phyloP scores from a whole-genome alignment of 257 asterid genomes.

The Orobanche coerulescens region DNA sequence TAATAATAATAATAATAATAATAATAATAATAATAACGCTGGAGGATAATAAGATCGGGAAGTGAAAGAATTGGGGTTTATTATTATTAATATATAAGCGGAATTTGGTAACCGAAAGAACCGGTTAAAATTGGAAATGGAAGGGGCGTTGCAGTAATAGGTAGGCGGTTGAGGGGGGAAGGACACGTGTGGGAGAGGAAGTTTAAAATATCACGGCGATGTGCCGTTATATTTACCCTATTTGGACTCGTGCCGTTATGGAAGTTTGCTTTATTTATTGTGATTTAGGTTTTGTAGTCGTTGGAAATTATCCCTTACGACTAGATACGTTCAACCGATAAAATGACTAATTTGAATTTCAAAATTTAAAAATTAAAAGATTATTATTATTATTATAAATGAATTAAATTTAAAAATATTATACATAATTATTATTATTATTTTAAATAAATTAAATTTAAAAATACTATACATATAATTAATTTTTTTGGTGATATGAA shows the following conservation, averaged over 20 bases:
- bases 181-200: slow-evolving; percentile 21
- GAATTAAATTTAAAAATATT: too few species aligned
- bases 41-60: background rate
- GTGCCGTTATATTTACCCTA: slow-evolving; percentile 30
- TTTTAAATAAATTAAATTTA: too few species aligned
- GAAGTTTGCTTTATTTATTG: slow-evolving; percentile 31
- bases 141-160: slow-evolving; percentile 30
- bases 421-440: too few species aligned
- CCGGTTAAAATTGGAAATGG: slow-evolving; percentile 22
- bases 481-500: too few species aligned
- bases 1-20: too few species aligned
- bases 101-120: slow-evolving; percentile 24
- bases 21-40: background rate
- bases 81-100: slow-evolving; percentile 23
- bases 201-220: slow-evolving; percentile 15
- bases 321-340: background rate
- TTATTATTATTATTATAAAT: too few species aligned
- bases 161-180: slow-evolving; percentile 28
- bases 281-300: slow-evolving; percentile 16
- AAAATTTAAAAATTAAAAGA: slow-evolving; percentile 13
- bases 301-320: slow-evolving; percentile 13
- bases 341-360: slow-evolving; percentile 17
- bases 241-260: slow-evolving; percentile 39
- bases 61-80: background rate
- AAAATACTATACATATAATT: too few species aligned